Base-by-base conservation (phyloP, 1,139 yeast species). In the Geotrichum australiense region DNA sequence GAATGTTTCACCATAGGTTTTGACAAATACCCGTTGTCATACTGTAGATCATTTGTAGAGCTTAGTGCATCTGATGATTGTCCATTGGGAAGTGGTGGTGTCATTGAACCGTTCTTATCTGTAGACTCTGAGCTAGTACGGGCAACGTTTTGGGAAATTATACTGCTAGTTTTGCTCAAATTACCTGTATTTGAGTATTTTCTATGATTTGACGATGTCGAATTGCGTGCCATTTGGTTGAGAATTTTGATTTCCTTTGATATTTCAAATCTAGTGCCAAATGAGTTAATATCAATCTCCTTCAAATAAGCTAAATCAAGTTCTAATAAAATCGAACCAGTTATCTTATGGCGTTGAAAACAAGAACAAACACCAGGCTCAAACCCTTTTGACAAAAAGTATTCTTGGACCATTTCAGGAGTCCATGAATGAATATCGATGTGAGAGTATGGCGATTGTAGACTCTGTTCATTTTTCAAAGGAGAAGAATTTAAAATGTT, bases 251-350 rank as follows among this genome's bases (percentile, higher is more conserved):
- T 89, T 59, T 85, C 95, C 58, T 86, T 86, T 60, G 79, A 80
- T 33, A 93, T 76, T 61, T 89, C 96, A 63, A 87, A 91, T 47
- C 99, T 71, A 1, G 96, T 89, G 18, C 99, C 99, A 66, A 91
- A 91, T 3, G 95, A 84, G 43, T 78, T 73, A 41, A 91, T 91
- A 49, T 89, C 98, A 46, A 91, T 69, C 61, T 91, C 98, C 59
- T 91, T 91, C 55, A 91, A 70, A 55, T 84, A 84, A 1, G 86
- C 74, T 51, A 89, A 70, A 56, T 89, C 96, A 51, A 93, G 70
- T 59, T 89, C 95, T 43, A 91, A 69, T 39, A 91, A 65, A 40
- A 91, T 89, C 2, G 76, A 69, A 14, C 98, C 98, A 0, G 91
- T 80, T 47, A 91, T 86, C 55, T 87, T 85, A 63, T 91, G 98